Evolutionary conservation across 2,329 filamentous ascomycete species (phyloP).

Genomic region (Dissoconium aciculare): DNA sequence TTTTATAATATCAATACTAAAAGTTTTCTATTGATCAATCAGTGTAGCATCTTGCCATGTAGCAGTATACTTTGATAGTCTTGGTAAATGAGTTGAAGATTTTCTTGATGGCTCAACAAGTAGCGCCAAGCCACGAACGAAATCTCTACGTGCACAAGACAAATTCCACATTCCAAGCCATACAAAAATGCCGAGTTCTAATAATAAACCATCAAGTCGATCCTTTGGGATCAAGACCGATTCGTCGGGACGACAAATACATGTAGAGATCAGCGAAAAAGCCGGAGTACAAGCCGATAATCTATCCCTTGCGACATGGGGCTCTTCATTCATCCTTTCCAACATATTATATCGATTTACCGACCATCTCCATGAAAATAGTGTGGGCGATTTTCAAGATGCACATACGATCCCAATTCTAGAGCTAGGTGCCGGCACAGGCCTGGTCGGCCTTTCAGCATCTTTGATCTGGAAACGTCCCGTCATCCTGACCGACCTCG

Average conservation of each 20-base stretch:
- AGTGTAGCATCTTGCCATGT: too few species aligned
- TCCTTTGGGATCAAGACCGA: slow-evolving; percentile 83
- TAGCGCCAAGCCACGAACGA: too few species aligned
- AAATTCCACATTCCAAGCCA: too few species aligned
- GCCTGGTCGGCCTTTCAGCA: slow-evolving; percentile 25
- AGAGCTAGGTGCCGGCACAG: slow-evolving; percentile 27
- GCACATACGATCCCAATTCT: slow-evolving; percentile 15
- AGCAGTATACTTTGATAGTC: too few species aligned
- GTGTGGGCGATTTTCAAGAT: slow-evolving; percentile 1
- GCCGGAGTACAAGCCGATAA: slow-evolving; percentile 20
- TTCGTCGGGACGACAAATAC: slow-evolving; percentile 3
- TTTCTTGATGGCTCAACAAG: too few species aligned
- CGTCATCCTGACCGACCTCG: slow-evolving; percentile 24
- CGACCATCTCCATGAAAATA: slow-evolving; percentile 7
- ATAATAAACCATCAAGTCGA: too few species aligned
- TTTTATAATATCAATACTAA: too few species aligned
- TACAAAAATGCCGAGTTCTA: too few species aligned
- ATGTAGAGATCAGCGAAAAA: slow-evolving; percentile 12
- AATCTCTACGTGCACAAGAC: too few species aligned
- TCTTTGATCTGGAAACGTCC: slow-evolving; percentile 19
- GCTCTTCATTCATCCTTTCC: slow-evolving; percentile 24
- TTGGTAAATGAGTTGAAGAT: too few species aligned
- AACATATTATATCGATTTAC: slow-evolving; percentile 23
- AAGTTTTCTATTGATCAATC: too few species aligned
- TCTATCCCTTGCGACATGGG: slow-evolving; percentile 27